Base-by-base conservation (phyloP, 2,329 filamentous ascomycete genomes). In the Didymosphaeria variabile region DNA sequence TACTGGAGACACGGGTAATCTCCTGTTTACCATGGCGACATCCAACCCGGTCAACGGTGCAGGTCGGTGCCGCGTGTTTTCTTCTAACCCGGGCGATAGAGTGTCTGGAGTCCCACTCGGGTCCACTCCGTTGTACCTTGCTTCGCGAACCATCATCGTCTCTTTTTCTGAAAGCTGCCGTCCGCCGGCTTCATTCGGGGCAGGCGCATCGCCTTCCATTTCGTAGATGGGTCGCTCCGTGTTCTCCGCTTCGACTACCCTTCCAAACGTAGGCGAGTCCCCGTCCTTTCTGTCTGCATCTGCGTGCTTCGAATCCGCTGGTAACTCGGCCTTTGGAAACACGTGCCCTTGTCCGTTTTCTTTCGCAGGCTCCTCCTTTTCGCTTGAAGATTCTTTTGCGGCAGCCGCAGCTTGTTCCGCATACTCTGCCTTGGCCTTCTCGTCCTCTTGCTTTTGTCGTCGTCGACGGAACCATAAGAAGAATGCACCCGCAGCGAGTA, bases 161-260 rank as follows among this genome's bases (percentile, higher is more conserved):
- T 84, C 81, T 64, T 84, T 84, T 69, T 84, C 82, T 21, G 77
- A 79, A 38, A 84, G 69, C 60, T 81, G 75, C 19, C 78, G 79
- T 32, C 82, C 81, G 53, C 79, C 82, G 50, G 82, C 82, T 71
- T 84, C 81, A 61, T 82, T 84, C 57, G 83, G 81, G 45, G 81
- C 80, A 17, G 84, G 84, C 72, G 88, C 83, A 10, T 86, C 85
- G 1, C 86, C 86, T 0, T 84, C 83, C 71, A 83, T 86, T 47
- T 83, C 86, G 57, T 77, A 82, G 9, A 84, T 71, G 31, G 74
- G 73, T 17, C 66, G 65, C 60, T 79, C 75, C n/a, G 72, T 72
- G 26, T 73, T 74, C 12, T 77, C 79, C 21, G 71, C 75, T 56
- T 81, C 79, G 9, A 66, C 61, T 4, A 65, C 57, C 46, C 62